A percentile compares a stretch with the other conserved stretches of the same genome.
These are phyloP conservation scores for Pseudotulostoma volvatum DNA, from an alignment of 495 filamentous ascomycete genomes.

Conservation along the genomic window DNA sequence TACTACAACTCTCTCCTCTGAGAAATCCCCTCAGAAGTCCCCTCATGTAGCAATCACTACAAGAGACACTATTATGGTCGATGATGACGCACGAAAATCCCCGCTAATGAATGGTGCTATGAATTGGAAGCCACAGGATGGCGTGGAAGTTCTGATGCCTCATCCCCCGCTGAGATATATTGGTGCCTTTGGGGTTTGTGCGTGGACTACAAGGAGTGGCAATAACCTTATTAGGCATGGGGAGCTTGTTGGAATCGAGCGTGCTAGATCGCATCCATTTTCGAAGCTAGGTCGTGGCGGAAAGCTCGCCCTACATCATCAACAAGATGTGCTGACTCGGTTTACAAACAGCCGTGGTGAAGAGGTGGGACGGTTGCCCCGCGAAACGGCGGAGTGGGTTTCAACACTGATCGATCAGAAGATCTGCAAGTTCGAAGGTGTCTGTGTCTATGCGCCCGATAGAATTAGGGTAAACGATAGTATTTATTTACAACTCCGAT, in stretches of 20 bases:
- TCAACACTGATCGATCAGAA: slow-evolving; percentile 86
- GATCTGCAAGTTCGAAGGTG: slow-evolving; percentile 72
- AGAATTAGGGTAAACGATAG: slow-evolving; percentile 78
- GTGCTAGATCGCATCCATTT: slow-evolving; percentile 50
- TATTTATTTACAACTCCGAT: slow-evolving; percentile 70
- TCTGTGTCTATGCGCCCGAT: slow-evolving; percentile 82
- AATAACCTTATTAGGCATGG: slow-evolving; percentile 53
- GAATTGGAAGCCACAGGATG: slow-evolving; percentile 1
- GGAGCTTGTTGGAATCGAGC: slow-evolving; percentile 69
- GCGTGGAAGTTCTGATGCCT: slow-evolving; percentile 16
- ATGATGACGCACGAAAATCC: neutral
- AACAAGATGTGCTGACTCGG: slow-evolving; percentile 76
- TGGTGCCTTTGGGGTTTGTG: slow-evolving; percentile 80
- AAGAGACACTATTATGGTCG: neutral
- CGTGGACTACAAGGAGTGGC: slow-evolving; percentile 85
- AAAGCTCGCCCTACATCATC: slow-evolving; percentile 36
- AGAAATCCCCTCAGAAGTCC: neutral
- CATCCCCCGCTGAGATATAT: slow-evolving; percentile 57
- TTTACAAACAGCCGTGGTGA: slow-evolving; percentile 69
- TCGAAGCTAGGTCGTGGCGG: slow-evolving; percentile 34
- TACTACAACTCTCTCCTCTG: slow-evolving; percentile 1
- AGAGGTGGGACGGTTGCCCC: slow-evolving; percentile 78
- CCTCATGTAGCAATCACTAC: neutral
- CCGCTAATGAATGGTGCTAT: neutral
- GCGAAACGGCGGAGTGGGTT: slow-evolving; percentile 85